Percentiles rank a stretch among this genome's conserved stretches.
These are phyloP conservation scores for Mortierella sp. DNA, from an alignment of 371 early-diverging fungal genomes.

Conservation along the genomic window DNA sequence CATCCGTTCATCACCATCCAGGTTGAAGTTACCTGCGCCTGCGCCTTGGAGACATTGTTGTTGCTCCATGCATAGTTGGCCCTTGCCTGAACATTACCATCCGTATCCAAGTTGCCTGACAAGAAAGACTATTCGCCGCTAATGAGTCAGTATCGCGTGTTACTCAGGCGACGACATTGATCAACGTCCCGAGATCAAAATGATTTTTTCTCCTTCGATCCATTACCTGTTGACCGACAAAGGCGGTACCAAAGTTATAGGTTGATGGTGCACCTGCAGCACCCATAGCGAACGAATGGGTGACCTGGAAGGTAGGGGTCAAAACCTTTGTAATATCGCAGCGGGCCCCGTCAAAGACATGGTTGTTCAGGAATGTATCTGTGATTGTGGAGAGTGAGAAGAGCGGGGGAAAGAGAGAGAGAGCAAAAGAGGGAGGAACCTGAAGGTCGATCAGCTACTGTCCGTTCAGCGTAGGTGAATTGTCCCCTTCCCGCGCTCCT, in stretches of 20 bases:
- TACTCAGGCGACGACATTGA: too few species aligned
- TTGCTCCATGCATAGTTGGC: slow-evolving; percentile 73
- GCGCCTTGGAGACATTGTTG: slow-evolving; percentile 76
- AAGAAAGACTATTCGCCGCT: slow-evolving; percentile 65
- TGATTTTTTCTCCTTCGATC: neutral
- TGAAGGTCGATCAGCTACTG: too few species aligned
- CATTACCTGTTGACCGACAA: slow-evolving; percentile 58
- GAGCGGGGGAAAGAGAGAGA: too few species aligned
- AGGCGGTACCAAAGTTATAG: slow-evolving; percentile 83
- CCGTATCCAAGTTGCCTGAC: slow-evolving; percentile 94
- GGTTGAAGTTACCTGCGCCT: slow-evolving; percentile 73
- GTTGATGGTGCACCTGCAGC: slow-evolving; percentile 83
- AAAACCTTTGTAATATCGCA: slow-evolving; percentile 92
- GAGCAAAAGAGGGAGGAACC: too few species aligned
- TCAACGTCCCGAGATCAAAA: neutral
- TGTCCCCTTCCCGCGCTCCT: too few species aligned
- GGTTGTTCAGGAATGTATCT: slow-evolving; percentile 84
- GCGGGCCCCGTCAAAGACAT: slow-evolving; percentile 94
- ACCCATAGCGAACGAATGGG: slow-evolving; percentile 92
- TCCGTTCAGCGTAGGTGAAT: too few species aligned
- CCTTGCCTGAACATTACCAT: slow-evolving; percentile 80
- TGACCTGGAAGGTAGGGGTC: slow-evolving; percentile 93
- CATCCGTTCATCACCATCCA: neutral
- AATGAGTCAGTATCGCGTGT: too few species aligned
- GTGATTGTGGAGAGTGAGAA: slow-evolving; percentile 7